Evolutionary conservation across 2,329 filamentous ascomycete species (phyloP), one percentile per base, ranked within the genome.

Genomic region (Cercospora citrullina): DNA sequence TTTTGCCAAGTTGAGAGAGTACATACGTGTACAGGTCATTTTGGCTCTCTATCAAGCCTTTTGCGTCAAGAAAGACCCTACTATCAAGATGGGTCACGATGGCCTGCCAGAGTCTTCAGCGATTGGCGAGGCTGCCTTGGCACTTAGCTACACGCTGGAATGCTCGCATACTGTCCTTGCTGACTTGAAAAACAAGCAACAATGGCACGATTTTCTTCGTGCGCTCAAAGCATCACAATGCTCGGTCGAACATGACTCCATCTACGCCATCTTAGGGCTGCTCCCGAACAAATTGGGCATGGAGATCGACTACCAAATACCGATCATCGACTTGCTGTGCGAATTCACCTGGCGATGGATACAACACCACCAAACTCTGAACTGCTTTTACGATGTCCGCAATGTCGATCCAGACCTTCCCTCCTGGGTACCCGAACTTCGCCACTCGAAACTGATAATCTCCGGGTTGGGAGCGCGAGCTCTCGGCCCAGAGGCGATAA

Each of bases 311-410:
- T 66, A 66, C 45, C 42, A 59, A 26, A 9, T 55, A 42, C 64
- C 64, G n/a, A 36, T 62, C 6, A 18, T 55, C 7, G 48, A 62
- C 21, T 9, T 66, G 3, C 45, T 66, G 16, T 55, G 36, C 30
- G 64, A 66, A 6, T 66, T 61, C 31, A 60, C 59, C 14, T 66
- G 45, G 21, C 58, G 64, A 1, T 61, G 58, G 58, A 61, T 66
- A 10, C n/a, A 51, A 10, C n/a, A 66, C 5, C 42, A 9, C 2
- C 45, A 61, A 12, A 60, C 21, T 23, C 9, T 62, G 14, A 62
- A 66, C 36, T 16, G 53, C 39, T 57, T 66, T n/a, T 66, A 66
- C 57, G 45, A 57, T 18, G 58, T 61, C n/a, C 57, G 64, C 7
- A 61, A 61, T 26, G 31, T 60, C 18, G 64, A 66, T 33, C 26